Conservation (phyloP, 805 yeast genomes). For the Yarrowia keelungensis region DNA sequence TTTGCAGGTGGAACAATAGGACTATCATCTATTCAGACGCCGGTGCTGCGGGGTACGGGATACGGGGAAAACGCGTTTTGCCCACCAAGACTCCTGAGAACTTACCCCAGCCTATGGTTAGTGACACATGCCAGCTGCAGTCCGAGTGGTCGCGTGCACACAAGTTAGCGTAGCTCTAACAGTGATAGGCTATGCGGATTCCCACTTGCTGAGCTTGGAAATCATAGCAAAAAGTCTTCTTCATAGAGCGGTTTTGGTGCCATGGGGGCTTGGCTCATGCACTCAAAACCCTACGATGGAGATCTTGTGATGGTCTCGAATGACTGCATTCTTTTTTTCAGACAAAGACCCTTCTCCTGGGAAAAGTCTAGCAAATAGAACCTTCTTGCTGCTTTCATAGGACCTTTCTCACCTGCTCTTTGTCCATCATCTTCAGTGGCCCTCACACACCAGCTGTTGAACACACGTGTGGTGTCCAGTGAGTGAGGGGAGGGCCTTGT, state of each 20-base stretch:
- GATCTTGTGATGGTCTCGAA: slow-evolving; percentile 19
- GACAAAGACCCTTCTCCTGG: neutral
- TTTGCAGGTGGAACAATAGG: neutral
- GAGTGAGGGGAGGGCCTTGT: neutral
- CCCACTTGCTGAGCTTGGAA: slow-evolving; percentile 22
- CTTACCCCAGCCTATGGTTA: neutral
- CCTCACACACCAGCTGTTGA: neutral
- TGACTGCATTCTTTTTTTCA: neutral
- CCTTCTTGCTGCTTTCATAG: neutral
- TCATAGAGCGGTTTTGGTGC: neutral
- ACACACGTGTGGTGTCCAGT: neutral
- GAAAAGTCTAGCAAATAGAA: slow-evolving; percentile 18
- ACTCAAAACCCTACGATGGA: slow-evolving; percentile 1
- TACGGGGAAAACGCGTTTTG: too few relatives aligned
- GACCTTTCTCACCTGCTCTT: neutral
- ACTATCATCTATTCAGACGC: neutral
- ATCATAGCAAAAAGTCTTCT: slow-evolving; percentile 4
- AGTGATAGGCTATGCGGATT: slow-evolving; percentile 17
- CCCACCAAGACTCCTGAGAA: too few relatives aligned
- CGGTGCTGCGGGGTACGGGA: neutral
- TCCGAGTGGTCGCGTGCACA: slow-evolving; percentile 29
- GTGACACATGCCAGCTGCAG: slow-evolving; percentile 10
- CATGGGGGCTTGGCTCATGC: slow-evolving; percentile 30
- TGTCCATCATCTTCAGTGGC: neutral
- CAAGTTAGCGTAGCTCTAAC: slow-evolving; percentile 13